Percentiles rank a stretch among this genome's conserved stretches.
These are phyloP conservation scores for Heterobasidion occidentale DNA, from an alignment of 1,284 basidiomycete species.

Conservation along the genomic window DNA sequence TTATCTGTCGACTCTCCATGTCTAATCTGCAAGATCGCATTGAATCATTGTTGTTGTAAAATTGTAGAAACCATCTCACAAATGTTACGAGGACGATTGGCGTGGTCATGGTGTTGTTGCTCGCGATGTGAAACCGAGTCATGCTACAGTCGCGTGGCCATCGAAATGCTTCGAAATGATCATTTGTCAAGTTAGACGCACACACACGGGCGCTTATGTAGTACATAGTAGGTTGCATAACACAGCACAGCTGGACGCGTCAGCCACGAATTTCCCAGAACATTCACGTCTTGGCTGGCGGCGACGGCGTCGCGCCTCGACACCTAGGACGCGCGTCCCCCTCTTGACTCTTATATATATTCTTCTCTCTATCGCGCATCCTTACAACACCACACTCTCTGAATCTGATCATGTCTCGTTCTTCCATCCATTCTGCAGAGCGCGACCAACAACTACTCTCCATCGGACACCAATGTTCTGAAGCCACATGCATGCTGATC, in stretches of 20 bases:
- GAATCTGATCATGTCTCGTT: slow-evolving; percentile 20
- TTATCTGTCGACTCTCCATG: slow-evolving; percentile 79
- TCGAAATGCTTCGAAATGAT: too few relatives aligned
- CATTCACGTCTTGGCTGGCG: slow-evolving; percentile 6
- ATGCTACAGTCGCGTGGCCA: too few relatives aligned
- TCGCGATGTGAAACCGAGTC: neutral
- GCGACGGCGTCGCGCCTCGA: slow-evolving; percentile 11
- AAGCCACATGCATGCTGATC: slow-evolving; percentile 52
- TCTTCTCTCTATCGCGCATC: slow-evolving; percentile 5
- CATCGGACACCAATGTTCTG: slow-evolving; percentile 66
- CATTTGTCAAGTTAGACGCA: too few relatives aligned
- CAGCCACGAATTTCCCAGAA: neutral
- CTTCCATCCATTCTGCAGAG: slow-evolving; percentile 21
- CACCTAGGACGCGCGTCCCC: slow-evolving; percentile 7
- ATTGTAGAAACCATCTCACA: slow-evolving; percentile 11
- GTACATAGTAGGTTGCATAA: neutral
- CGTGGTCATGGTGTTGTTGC: slow-evolving; percentile 5
- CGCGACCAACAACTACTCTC: slow-evolving; percentile 48
- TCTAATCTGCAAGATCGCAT: slow-evolving; percentile 42
- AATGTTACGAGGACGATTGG: slow-evolving; percentile 20
- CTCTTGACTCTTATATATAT: neutral
- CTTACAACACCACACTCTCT: slow-evolving; percentile 1
- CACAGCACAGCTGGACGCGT: neutral
- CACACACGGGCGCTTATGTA: neutral
- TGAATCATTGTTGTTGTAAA: neutral